These are phyloP conservation scores for Yamagishiella unicocca DNA, from an alignment of 139 green algal genomes.

Conservation along the genomic window DNA sequence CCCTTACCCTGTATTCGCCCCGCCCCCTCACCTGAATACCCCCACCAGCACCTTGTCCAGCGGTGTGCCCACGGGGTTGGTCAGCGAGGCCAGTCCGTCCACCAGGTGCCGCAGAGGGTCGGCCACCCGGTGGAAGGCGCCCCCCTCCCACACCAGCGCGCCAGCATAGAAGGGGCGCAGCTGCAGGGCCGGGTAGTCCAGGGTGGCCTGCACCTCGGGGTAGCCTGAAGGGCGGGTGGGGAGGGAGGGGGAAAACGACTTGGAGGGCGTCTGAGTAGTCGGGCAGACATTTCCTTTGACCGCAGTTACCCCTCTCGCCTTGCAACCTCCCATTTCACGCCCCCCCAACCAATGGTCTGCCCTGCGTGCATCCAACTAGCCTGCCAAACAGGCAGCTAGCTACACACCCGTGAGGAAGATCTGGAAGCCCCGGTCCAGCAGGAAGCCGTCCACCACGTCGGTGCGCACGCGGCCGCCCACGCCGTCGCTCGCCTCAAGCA, in stretches of 20 bases:
- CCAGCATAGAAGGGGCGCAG: slow-evolving; percentile 95
- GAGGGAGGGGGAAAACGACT: neutral
- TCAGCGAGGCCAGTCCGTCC: slow-evolving; percentile 83
- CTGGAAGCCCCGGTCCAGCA: slow-evolving; percentile 98
- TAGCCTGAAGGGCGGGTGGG: slow-evolving; percentile 50
- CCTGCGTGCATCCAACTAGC: no score
- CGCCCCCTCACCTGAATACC: slow-evolving; percentile 71
- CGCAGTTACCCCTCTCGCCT: no score
- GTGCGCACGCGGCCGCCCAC: slow-evolving; percentile 94
- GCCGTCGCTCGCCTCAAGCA: slow-evolving; percentile 91
- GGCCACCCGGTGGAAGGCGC: slow-evolving; percentile 78
- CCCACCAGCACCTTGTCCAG: slow-evolving; percentile 91
- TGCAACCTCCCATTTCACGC: no score
- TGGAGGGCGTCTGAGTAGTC: neutral
- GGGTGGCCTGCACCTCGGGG: slow-evolving; percentile 62
- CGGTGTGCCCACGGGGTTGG: slow-evolving; percentile 88
- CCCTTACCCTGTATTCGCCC: no score
- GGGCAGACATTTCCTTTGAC: no score
- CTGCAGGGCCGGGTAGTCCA: slow-evolving; percentile 91
- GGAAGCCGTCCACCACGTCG: slow-evolving; percentile 93
- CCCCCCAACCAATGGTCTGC: no score
- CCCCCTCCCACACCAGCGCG: slow-evolving; percentile 80
- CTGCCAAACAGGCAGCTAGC: no score
- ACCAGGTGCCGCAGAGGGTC: slow-evolving; percentile 85
- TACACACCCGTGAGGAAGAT: slow-evolving; percentile 93